Evolutionary conservation across 2,329 filamentous ascomycete species (phyloP), one percentile per base, ranked within the genome.

Genomic region (Penicillium brasilianum): DNA sequence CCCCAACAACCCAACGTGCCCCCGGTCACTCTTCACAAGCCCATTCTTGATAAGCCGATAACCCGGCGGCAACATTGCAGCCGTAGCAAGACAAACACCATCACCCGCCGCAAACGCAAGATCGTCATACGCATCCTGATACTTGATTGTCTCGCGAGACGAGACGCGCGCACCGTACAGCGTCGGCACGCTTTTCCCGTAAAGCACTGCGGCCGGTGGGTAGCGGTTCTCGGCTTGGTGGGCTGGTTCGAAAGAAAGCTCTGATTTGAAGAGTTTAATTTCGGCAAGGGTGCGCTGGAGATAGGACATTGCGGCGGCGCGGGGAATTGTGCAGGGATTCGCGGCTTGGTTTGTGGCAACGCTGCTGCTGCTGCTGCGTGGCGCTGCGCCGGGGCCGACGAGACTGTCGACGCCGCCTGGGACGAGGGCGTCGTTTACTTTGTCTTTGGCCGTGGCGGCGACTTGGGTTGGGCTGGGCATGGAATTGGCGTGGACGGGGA

Each of bases 71-170:
- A 96, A 77, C 91, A 96, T 94, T 0, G 93, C 90, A 63, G 94
- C 91, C 54, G 87, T 87, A 0, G 93, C 91, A 7, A 97, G 83
- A 57, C 94, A 92, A 0, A 98, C 93, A 0, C 93, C 94, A 73
- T 98, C 93, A 2, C 93, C 93, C 22, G 89, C 89, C 0, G 90
- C 90, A 78, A 97, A 97, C 0, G 92, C 86, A 2, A 98, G 82
- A 68, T 96, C 89, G 66, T 96, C 92, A 74, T 96, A 97, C 0
- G 87, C 89, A 75, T 96, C 92, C 0, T 87, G 81, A 62, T 87
- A 87, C 53, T 87, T 85, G 66, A 97, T 97, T 0, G 85, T 88
- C 57, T 94, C 92, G 3, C 85, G 82, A 2, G 87, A 87, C 14
- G 85, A 80, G 0, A 98, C 92, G 48, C 89, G 88, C 0, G 91